Evolutionary conservation across 768 basidiomycete genomes (phyloP).

Genomic region (Trichaptum fuscoviolaceum): DNA sequence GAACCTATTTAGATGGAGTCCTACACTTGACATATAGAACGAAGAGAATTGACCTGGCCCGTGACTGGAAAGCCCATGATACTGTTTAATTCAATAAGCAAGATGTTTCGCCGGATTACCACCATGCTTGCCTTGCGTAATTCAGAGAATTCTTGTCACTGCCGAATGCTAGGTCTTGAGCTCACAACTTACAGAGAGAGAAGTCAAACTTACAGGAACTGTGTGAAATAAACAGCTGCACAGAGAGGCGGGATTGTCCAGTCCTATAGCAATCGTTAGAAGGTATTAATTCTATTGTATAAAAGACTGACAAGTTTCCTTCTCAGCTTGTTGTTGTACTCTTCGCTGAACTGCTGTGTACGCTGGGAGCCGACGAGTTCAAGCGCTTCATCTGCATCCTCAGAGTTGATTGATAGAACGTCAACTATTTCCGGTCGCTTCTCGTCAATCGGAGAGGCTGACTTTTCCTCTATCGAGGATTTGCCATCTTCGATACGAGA

Average conservation of each 20-base stretch:
- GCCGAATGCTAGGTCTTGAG: constrained; percentile 3
- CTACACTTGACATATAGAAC: not conserved
- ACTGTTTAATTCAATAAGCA: constrained; percentile 22
- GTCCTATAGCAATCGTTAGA: constrained; percentile 30
- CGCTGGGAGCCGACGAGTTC: constrained; percentile 51
- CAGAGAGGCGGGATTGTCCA: constrained; percentile 47
- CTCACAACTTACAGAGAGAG: not conserved
- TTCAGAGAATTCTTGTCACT: constrained; percentile 69
- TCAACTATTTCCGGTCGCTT: not conserved
- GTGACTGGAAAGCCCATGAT: constrained; percentile 64
- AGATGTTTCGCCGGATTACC: too few species aligned
- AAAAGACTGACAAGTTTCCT: constrained; percentile 47
- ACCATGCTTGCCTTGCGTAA: constrained; percentile 36
- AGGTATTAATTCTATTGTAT: not conserved
- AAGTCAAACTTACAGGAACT: constrained; percentile 44
- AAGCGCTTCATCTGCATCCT: constrained; percentile 55
- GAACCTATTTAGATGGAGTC: constrained; percentile 3
- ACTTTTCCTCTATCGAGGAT: not conserved
- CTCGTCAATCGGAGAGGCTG: not conserved
- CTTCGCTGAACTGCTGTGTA: constrained; percentile 49
- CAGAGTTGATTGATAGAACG: constrained; percentile 18
- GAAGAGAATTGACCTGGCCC: constrained; percentile 45
- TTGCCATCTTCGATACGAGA: not conserved
- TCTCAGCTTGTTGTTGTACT: constrained; percentile 51
- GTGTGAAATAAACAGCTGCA: constrained; percentile 64